Conservation (phyloP, 1,284 basidiomycete species). For the Sanguinoderma infundibulare region DNA sequence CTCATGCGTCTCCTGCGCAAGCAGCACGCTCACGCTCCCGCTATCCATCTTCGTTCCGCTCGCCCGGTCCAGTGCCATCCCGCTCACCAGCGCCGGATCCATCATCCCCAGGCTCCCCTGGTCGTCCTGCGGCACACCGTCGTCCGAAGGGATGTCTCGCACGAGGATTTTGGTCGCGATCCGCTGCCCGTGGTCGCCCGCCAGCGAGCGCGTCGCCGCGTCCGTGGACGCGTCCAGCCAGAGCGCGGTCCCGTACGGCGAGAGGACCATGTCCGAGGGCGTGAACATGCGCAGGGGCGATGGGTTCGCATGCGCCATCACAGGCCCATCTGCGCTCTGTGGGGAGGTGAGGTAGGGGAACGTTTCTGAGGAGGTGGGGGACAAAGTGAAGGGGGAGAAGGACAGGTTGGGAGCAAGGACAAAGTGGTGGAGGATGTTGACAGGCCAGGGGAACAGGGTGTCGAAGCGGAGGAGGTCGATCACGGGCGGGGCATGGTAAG, state of each 20-base stretch:
- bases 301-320: conserved; percentile 45
- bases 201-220: conserved; percentile 37
- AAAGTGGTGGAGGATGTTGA: conserved; percentile 68
- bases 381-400: conserved; percentile 34
- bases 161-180: conserved; percentile 49
- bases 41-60: conserved; percentile 29
- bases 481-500: conserved; percentile 33
- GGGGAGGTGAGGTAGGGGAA: conserved; percentile 17
- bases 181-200: conserved; percentile 58
- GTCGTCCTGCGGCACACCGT: no score
- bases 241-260: conserved; percentile 61
- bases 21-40: conserved; percentile 46
- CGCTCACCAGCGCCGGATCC: conserved; percentile 5
- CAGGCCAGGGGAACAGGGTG: conserved; percentile 66
- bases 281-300: conserved; percentile 65
- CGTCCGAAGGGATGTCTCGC: conserved; percentile 2
- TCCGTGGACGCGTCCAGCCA: conserved; percentile 68
- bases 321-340: neutral
- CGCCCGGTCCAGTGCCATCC: conserved; percentile 23
- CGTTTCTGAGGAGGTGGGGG: conserved; percentile 24
- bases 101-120: conserved; percentile 12
- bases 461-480: conserved; percentile 63
- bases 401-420: conserved; percentile 48
- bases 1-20: conserved; percentile 44
- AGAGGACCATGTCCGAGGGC: conserved; percentile 55